These are phyloP conservation scores for Alternaria triticina DNA, from an alignment of 2,329 filamentous ascomycete genomes.

Conservation along the genomic window DNA sequence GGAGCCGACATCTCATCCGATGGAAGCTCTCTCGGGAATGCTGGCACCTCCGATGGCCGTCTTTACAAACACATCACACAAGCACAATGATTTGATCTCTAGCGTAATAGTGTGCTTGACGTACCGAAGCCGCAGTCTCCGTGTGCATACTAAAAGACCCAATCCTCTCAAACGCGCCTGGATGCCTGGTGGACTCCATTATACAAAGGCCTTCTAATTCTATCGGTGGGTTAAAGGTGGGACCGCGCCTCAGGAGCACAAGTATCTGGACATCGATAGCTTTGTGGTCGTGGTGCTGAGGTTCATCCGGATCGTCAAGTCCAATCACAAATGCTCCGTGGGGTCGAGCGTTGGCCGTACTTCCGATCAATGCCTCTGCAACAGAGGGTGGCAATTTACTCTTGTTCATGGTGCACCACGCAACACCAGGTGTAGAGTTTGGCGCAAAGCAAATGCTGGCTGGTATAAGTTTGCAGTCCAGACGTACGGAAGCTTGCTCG, in stretches of 20 bases:
- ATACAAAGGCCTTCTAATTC: background rate
- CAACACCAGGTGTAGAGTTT: background rate
- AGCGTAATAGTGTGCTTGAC: background rate
- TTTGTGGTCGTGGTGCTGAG: background rate
- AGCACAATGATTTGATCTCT: background rate
- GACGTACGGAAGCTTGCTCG: background rate
- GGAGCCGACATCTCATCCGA: background rate
- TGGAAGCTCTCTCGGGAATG: background rate
- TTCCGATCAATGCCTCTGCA: too few species aligned
- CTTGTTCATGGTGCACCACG: background rate
- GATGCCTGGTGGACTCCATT: too few species aligned
- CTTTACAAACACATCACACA: background rate
- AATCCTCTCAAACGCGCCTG: background rate
- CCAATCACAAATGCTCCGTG: background rate
- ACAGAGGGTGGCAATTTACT: background rate
- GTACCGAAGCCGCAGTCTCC: accelerated
- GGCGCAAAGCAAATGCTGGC: background rate
- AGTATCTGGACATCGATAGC: background rate
- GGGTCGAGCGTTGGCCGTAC: background rate
- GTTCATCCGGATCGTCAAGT: background rate
- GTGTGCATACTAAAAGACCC: accelerated
- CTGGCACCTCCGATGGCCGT: background rate
- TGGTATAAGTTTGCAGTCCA: background rate
- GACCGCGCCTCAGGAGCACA: background rate
- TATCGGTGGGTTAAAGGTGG: background rate